These are phyloP conservation scores for Dryadomyces quercivorus DNA, from an alignment of 2,329 filamentous ascomycete species.

Conservation along the genomic window DNA sequence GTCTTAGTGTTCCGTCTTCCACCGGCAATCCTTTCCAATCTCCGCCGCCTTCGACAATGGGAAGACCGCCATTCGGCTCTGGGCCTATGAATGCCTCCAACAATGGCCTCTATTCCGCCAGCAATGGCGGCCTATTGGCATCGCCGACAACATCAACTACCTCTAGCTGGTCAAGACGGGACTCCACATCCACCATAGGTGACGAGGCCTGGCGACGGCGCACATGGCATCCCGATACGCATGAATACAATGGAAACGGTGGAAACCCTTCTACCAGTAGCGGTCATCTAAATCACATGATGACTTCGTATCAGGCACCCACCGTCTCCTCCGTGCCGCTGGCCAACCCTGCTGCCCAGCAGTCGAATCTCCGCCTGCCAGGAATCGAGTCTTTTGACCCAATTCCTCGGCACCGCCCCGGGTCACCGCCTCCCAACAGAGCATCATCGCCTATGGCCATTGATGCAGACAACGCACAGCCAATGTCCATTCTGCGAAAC, in stretches of 20 bases:
- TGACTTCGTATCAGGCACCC: constrained; percentile 44
- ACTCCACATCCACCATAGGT: constrained; percentile 46
- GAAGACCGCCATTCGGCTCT: constrained; percentile 42
- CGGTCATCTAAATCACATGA: constrained; percentile 64
- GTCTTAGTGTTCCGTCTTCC: constrained; percentile 67
- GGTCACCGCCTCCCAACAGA: constrained; percentile 52
- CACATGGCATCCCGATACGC: constrained; percentile 81
- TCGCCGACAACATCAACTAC: constrained; percentile 54
- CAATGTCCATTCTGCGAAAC: constrained; percentile 19
- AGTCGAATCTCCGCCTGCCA: constrained; percentile 58
- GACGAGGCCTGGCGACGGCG: constrained; percentile 73
- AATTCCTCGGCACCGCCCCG: constrained; percentile 48
- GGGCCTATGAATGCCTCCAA: constrained; percentile 43
- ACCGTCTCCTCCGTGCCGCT: constrained; percentile 31
- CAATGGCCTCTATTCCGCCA: constrained; percentile 39
- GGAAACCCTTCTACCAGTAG: constrained; percentile 34
- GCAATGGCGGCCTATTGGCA: constrained; percentile 46
- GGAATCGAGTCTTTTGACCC: constrained; percentile 90
- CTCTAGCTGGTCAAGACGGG: constrained; percentile 46
- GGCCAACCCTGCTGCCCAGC: constrained; percentile 32
- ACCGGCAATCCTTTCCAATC: constrained; percentile 62
- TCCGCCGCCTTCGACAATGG: constrained; percentile 41
- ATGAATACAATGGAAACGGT: constrained; percentile 35
- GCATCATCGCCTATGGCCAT: constrained; percentile 67
- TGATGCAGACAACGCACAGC: constrained; percentile 37